phyloP scores from a whole-genome alignment of 495 filamentous ascomycete species.

The Sabuloglossum arenarium region DNA sequence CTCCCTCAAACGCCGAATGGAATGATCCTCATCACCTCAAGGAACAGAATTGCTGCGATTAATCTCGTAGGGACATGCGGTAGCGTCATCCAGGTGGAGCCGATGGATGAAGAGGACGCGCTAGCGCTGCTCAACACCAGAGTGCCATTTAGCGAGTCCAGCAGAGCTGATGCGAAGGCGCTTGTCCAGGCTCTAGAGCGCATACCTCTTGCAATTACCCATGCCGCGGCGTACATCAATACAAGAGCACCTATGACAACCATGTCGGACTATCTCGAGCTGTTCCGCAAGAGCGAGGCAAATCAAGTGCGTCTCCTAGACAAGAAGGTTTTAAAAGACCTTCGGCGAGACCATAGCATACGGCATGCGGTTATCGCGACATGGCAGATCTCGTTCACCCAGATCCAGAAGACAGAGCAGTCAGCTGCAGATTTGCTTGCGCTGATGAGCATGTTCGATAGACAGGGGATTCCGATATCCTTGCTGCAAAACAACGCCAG shows the following conservation, averaged over 20 bases:
- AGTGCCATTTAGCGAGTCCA: conserved; percentile 6
- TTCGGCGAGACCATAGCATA: conserved; percentile 2
- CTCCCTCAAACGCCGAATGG: conserved; percentile 10
- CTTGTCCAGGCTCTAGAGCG: conserved; percentile 13
- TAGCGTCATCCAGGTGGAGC: conserved; percentile 6
- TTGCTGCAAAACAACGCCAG: conserved; percentile 15
- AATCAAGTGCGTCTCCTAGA: background rate
- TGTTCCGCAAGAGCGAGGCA: background rate
- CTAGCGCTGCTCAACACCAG: conserved; percentile 14
- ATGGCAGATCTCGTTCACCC: conserved; percentile 11
- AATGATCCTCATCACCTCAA: conserved; percentile 11
- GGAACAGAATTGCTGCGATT: conserved; percentile 5
- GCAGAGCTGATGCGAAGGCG: background rate
- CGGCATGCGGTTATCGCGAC: conserved; percentile 5
- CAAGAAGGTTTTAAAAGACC: conserved; percentile 1
- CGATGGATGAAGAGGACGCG: conserved; percentile 9
- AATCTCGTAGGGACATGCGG: conserved; percentile 3
- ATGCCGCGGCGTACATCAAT: conserved; percentile 27
- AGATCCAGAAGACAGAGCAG: conserved; percentile 17
- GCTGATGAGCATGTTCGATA: conserved; percentile 23
- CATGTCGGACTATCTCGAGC: background rate
- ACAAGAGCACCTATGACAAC: conserved; percentile 12
- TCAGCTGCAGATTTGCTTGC: conserved; percentile 23
- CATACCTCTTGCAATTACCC: conserved; percentile 27
- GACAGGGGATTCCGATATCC: conserved; percentile 20